Base-by-base conservation (phyloP, 257 asterid species). In the Nicotiana attenuata region DNA sequence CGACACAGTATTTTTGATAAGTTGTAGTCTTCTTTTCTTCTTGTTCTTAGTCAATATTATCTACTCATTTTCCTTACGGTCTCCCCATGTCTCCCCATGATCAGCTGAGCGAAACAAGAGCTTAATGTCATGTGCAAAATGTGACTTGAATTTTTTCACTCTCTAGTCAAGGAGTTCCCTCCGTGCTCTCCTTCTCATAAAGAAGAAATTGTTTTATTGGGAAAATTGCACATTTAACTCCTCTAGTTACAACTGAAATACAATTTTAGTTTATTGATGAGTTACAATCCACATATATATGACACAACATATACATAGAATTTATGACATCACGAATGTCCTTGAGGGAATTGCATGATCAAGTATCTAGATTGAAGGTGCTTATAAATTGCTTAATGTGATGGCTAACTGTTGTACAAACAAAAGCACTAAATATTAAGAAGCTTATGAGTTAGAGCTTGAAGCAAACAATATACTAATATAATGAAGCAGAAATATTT, bases 241-340 rank as follows among this genome's bases (percentile, higher is more conserved):
- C 35, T 33, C 38, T 5, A 33, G 38, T 33, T 33, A 33, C 0
- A 33, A 33, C 38, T 4, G 38, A 33, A 33, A 33, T 33, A 4
- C 6, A 33, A 33, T 29, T 29, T 29, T 29, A 33, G 6, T 33
- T 33, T 33, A 31, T 31, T 31, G 33, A 31, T 31, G 33, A 31
- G 33, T 31, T 31, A 31, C 5, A 31, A 31, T 31, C 4, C 33
- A 31, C 33, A 31, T 31, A 31, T 0, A 31, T 31, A 31, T 0
- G 33, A 31, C 33, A 3, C 33, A 31, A 31, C 33, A 31, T 31
- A 31, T 31, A 31, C 33, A 31, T 31, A 91, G 97, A 86, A 91
- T 94, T 81, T 94, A 94, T 61, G 98, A 92, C 71, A 92, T 94
- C 65, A 94, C 98, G 29, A 94, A 94, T 88, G 98, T 92, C 81